phyloP scores from a whole-genome alignment of 1,284 basidiomycete species.

The Apiotrichum gracile region DNA sequence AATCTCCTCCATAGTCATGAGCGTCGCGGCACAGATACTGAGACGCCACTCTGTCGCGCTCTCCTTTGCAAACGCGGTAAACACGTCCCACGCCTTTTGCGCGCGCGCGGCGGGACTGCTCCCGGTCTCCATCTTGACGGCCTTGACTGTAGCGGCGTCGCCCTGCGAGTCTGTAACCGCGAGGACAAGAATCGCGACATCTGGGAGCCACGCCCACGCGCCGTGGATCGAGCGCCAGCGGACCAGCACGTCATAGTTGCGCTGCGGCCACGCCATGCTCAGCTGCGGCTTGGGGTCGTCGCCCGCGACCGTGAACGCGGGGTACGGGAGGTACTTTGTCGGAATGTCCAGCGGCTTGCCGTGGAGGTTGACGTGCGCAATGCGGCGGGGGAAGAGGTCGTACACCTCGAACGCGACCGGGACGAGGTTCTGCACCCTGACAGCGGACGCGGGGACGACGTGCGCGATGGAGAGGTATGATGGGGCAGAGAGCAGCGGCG shows the following conservation, averaged over 20 bases:
- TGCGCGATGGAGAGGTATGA: conserved; percentile 1
- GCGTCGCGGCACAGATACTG: conserved; percentile 18
- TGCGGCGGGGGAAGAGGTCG: conserved; percentile 19
- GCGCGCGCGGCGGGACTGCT: neutral
- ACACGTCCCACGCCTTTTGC: conserved; percentile 27
- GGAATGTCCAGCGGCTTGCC: conserved; percentile 14
- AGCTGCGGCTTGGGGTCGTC: conserved; percentile 23
- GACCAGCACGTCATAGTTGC: conserved; percentile 37
- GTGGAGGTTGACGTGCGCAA: conserved; percentile 20
- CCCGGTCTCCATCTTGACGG: conserved; percentile 1
- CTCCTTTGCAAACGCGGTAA: conserved; percentile 52
- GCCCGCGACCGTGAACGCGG: conserved; percentile 31
- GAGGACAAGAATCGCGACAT: conserved; percentile 13
- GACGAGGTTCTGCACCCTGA: conserved; percentile 13
- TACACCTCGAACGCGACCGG: conserved; percentile 31
- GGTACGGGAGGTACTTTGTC: conserved; percentile 18
- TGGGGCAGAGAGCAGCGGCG: neutral
- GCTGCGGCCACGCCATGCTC: conserved; percentile 32
- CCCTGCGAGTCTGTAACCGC: conserved; percentile 30
- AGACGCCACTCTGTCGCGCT: conserved; percentile 35
- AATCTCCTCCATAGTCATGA: conserved; percentile 23
- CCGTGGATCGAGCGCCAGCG: conserved; percentile 29
- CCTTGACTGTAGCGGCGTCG: conserved; percentile 23
- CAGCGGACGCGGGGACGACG: conserved; percentile 2
- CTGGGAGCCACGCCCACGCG: conserved; percentile 19